Conservation (phyloP, 306 rosid species). For the Pachyrhizus erosus region DNA sequence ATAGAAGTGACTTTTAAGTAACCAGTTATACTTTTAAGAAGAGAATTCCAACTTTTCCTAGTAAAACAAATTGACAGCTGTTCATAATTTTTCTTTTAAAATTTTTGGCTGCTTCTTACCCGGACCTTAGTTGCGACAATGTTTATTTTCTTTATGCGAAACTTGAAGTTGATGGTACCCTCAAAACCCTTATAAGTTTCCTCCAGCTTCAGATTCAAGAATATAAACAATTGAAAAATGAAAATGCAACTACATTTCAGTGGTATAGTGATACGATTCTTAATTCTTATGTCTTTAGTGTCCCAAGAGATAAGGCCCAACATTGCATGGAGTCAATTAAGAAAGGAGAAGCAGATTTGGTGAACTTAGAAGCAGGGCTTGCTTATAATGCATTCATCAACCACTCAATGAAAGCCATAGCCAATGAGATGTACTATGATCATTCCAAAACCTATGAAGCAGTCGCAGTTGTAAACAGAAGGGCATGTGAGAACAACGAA, state of each 20-base stretch:
- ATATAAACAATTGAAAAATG: neutral
- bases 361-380: conserved; percentile 47
- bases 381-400: conserved; percentile 47
- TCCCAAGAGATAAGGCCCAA: conserved; percentile 39
- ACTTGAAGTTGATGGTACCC: neutral
- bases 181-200: neutral
- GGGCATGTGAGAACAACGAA: conserved; percentile 37
- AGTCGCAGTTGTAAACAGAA: conserved; percentile 49
- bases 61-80: neutral
- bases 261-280: neutral
- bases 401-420: conserved; percentile 52
- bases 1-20: neutral
- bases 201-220: neutral
- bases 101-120: neutral
- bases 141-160: neutral
- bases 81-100: too few relatives aligned
- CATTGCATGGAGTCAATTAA: conserved; percentile 46
- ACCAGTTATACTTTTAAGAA: neutral
- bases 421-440: conserved; percentile 46
- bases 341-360: conserved; percentile 42
- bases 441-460: conserved; percentile 44
- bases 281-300: conserved; percentile 16
- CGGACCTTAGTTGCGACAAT: neutral
- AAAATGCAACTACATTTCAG: neutral
- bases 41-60: neutral